Base-by-base conservation (phyloP, 306 rosid genomes). In the Luffa acutangula region DNA sequence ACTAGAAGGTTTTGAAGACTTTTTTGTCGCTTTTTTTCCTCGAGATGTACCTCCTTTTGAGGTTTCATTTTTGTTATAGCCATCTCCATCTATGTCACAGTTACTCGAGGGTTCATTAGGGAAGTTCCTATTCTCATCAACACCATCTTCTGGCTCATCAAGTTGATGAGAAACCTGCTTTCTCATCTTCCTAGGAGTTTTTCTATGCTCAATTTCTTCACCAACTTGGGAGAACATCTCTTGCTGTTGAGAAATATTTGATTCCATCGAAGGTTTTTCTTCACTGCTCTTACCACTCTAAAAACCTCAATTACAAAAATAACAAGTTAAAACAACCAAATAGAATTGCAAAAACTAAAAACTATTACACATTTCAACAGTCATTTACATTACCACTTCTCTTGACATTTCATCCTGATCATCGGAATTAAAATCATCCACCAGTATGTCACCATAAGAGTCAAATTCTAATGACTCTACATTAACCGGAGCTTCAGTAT, bases 141-240 rank as follows among this genome's bases (percentile, higher is more conserved):
- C 81, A 64, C 82, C 87, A 79, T 77, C 77, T 64, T 78, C 82
- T 21, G 79, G 81, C 70, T 81, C 86, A 74, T 84, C 88, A 84
- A 82, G 81, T 80, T 79, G 86, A 57, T 14, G 42, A 80, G 84
- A 46, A 69, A 67, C 79, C 75, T 70, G 79, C 85, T 87, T 87
- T 82, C 90, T 88, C 77, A 63, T 71, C 76, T 83, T 81, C 88
- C 87, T 89, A 46, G 82, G 80, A 57, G 89, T 79, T 81, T 84
- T 83, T 75, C 59, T 84, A 72, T 77, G 84, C 66, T 87, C 80
- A 34, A 84, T 81, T 59, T 80, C 87, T 82, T 77, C 84, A 33
- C 60, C 52, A 45, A 79, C 70, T 66, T 54, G 43, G 66, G 85
- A 80, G 75, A 83, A 80, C 71, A 51, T 82, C 60, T 42, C 78